These are phyloP conservation scores for Mucor irregularis DNA, from an alignment of 371 early-diverging fungal genomes.

Conservation along the genomic window DNA sequence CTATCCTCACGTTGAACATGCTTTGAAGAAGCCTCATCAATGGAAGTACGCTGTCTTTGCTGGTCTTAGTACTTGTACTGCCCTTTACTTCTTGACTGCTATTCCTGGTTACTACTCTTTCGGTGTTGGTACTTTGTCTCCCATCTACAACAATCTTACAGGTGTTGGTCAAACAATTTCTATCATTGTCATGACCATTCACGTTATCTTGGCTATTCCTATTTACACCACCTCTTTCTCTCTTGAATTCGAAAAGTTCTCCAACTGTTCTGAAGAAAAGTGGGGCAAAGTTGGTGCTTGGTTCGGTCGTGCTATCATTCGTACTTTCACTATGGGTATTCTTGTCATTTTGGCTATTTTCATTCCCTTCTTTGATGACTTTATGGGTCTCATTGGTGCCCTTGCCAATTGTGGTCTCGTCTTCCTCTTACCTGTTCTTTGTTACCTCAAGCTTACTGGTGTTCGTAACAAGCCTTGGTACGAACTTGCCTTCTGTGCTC, in stretches of 20 bases:
- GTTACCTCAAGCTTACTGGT: slow-evolving; percentile 65
- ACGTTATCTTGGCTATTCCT: slow-evolving; percentile 87
- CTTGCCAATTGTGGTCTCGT: slow-evolving; percentile 69
- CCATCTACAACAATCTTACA: slow-evolving; percentile 78
- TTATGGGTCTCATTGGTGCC: slow-evolving; percentile 76
- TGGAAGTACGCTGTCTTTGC: slow-evolving; percentile 75
- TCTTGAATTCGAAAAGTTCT: slow-evolving; percentile 65
- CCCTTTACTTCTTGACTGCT: slow-evolving; percentile 80
- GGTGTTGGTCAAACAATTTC: slow-evolving; percentile 64
- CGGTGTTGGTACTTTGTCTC: slow-evolving; percentile 70
- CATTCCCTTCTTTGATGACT: slow-evolving; percentile 73
- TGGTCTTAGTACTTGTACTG: slow-evolving; percentile 71
- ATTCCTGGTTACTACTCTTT: slow-evolving; percentile 83
- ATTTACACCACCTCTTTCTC: slow-evolving; percentile 83
- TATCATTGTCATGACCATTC: slow-evolving; percentile 81
- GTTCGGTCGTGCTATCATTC: slow-evolving; percentile 50
- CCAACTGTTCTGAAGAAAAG: slow-evolving; percentile 36
- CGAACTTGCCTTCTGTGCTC: slow-evolving; percentile 54
- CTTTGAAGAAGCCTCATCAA: slow-evolving; percentile 76
- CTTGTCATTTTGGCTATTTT: slow-evolving; percentile 55
- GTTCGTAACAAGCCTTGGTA: slow-evolving; percentile 41
- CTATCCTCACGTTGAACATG: slow-evolving; percentile 77
- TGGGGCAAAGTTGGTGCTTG: slow-evolving; percentile 46
- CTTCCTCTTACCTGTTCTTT: slow-evolving; percentile 70
- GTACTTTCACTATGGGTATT: slow-evolving; percentile 51